Evolutionary conservation across 345 rosid genomes (phyloP), one percentile per base, ranked within the genome.

Genomic region (Acer negundo): DNA sequence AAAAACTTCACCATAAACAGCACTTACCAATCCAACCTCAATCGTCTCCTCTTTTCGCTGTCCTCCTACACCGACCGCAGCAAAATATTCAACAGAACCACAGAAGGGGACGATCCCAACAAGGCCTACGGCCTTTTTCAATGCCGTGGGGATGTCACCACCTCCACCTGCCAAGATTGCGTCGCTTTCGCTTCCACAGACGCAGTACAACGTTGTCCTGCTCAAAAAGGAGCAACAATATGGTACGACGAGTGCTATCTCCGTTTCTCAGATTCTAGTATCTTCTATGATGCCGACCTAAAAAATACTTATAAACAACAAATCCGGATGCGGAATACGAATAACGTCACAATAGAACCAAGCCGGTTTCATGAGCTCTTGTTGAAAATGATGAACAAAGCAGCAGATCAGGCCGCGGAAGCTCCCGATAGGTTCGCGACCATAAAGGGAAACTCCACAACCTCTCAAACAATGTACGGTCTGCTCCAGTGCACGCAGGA

Each of bases 221-320:
- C 7, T 46, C 69, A 79, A 44, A 86, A 77, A 72, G 51, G 20
- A 53, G 53, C 87, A 6, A 80, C 81, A 1, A 26, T 89, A 53
- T 86, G 84, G 86, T 87, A 69, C 70, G 86, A 87, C 6, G 67
- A 77, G 70, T 89, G 93, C 73, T 67, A 74, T 81, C 0, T 87
- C 31, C 79, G 87, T 13, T 87, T 84, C 77, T 84, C 88, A 1
- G 73, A 85, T 59, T 72, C 19, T 0, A 31, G 75, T 28, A 70
- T 90, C 51, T 72, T 85, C 70, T 72, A 81, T 2, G 22, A 3
- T 3, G 12, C 16, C 3, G 55, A 13, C 55, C 55, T 49, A 13
- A 11, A 20, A 15, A 4, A 13, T 19, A 3, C 5, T 49, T 49
- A 9, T 7, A 12, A 10, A 13, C 0, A 0, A 10, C 1, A 6